Conservation (phyloP, 805 yeast species). For the Ogataea pignaliae region DNA sequence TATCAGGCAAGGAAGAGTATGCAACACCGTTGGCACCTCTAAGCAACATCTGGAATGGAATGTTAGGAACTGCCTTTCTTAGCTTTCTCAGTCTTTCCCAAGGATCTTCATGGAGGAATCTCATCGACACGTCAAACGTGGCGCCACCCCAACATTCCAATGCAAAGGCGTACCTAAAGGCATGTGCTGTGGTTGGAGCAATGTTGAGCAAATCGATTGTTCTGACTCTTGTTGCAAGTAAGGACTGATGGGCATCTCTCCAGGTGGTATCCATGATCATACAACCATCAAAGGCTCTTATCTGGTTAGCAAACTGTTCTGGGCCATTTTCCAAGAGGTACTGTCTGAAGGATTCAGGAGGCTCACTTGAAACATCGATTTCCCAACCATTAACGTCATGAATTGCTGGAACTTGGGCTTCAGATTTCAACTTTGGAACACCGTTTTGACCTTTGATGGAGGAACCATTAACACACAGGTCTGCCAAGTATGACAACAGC, state of each 20-base stretch:
- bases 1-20: constrained; percentile 95
- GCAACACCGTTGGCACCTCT: constrained; percentile 99
- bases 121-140: constrained; percentile 97
- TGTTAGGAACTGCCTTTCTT: constrained; percentile 90
- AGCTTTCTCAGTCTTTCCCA: constrained; percentile 92
- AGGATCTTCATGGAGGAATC: constrained; percentile 97
- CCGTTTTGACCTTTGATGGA: constrained; percentile 96
- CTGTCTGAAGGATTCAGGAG: constrained; percentile 89
- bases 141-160: constrained; percentile 99
- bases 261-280: constrained; percentile 97
- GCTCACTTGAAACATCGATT: constrained; percentile 50
- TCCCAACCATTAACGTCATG: constrained; percentile 56
- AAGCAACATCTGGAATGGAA: constrained; percentile 98
- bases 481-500: constrained; percentile 85
- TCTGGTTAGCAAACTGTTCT: constrained; percentile 81
- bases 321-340: constrained; percentile 83
- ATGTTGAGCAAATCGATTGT: constrained; percentile 86
- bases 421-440: constrained; percentile 71
- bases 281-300: constrained; percentile 79
- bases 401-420: constrained; percentile 71
- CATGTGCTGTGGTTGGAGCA: constrained; percentile 92
- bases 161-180: constrained; percentile 85
- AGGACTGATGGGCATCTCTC: constrained; percentile 99
- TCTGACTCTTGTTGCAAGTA: constrained; percentile 95
- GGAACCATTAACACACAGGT: constrained; percentile 92